A percentile compares a stretch with the other conserved stretches of the same genome.
Conservation (phyloP, 2,329 filamentous ascomycete species). For the Cladosporium sp. region DNA sequence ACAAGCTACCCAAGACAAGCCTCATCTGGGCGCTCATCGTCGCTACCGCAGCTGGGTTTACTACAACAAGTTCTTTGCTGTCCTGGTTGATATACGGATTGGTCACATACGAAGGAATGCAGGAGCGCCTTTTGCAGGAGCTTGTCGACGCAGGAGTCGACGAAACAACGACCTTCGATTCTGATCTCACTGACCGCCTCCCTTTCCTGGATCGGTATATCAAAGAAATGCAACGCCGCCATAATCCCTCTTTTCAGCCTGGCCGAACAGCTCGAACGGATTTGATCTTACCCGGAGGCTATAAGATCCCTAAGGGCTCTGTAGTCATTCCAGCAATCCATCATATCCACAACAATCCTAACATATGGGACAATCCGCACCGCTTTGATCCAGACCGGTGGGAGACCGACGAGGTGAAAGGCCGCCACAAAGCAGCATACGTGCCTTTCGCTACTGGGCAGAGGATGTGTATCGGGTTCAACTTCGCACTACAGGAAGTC, state of each 20-base stretch:
- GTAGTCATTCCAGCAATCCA: conserved; percentile 51
- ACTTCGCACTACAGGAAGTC: conserved; percentile 59
- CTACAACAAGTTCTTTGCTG: conserved; percentile 55
- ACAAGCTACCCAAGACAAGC: conserved; percentile 47
- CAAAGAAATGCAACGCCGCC: conserved; percentile 57
- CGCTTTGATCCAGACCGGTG: conserved; percentile 58
- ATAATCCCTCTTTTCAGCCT: conserved; percentile 60
- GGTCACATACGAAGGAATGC: conserved; percentile 51
- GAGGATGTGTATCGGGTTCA: conserved; percentile 60
- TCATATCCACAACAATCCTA: conserved; percentile 48
- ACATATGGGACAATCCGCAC: conserved; percentile 54
- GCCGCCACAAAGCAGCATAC: conserved; percentile 49
- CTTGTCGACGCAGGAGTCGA: conserved; percentile 41
- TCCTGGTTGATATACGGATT: conserved; percentile 56
- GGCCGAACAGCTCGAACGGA: conserved; percentile 54
- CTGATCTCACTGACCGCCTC: conserved; percentile 39
- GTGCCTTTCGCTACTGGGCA: conserved; percentile 57
- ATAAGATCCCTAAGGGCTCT: conserved; percentile 48
- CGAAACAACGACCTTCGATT: conserved; percentile 32
- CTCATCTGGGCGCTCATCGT: conserved; percentile 46
- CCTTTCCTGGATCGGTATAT: conserved; percentile 54
- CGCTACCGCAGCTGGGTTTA: conserved; percentile 56
- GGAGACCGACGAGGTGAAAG: conserved; percentile 52
- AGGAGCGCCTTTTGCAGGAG: conserved; percentile 56
- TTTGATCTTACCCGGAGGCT: conserved; percentile 56